Evolutionary conservation across 257 asterid genomes (phyloP), one percentile per base, ranked within the genome.

Genomic region (Scutellaria barbata): DNA sequence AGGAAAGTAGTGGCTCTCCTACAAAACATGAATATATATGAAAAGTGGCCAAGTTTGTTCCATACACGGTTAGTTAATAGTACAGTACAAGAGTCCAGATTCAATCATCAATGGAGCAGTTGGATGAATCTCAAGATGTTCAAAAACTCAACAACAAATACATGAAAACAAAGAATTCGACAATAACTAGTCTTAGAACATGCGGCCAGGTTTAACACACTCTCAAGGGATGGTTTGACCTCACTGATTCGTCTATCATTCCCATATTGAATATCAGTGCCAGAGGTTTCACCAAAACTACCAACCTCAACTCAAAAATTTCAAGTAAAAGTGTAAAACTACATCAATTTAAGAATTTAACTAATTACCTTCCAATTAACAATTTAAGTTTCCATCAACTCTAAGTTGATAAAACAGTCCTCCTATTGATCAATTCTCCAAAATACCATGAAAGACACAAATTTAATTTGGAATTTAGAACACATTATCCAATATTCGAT

Each of bases 1-100:
- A 40, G 51, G 45, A 7, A 33, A 17, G 25, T 51, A 10, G 10
- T 25, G 68, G n/a, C 60, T 46, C 47, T 73, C 59, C 59, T 12
- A 47, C 13, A 20, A 20, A 8, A 20, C 72, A 25, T 25, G 11
- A 45, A 41, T 0, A 42, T 0, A 42, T 13, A 20, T 8, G 37
- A 51, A 40, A 17, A 69, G 11, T 7, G 17, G 13, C 12, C 17
- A 33, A 22, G 17, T 10, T 39, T 30, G 52, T 13, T 22, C 22
- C 40, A 30, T 7, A n/a, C 50, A 10, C 20, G 33, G 4, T 14
- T 39, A 63, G 50, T 18, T 22, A 9, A 16, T 10, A 13, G 4
- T n/a, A 16, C 7, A 13, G 6, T n/a, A 47, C 40, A 65, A 46
- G 18, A 53, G 63, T 2, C 48, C 16, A 43, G 48, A 69, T 61